Percentiles rank a stretch among this genome's conserved stretches.
Evolutionary conservation across 225 moss, liverwort and hornwort species (phyloP).

Genomic region (Straminergon stramineum): DNA sequence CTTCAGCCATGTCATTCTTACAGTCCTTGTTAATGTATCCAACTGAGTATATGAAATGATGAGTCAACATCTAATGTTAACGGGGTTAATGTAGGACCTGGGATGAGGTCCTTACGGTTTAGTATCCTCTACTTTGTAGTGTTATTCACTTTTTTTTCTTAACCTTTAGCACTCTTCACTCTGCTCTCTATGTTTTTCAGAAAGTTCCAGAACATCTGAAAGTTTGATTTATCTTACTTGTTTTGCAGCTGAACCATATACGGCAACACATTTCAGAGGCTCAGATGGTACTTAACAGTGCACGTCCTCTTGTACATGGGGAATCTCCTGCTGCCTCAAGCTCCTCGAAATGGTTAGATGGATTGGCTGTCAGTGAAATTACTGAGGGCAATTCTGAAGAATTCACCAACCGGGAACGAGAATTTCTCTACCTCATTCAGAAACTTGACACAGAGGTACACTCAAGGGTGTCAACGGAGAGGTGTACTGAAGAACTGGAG

Average conservation of each 20-base stretch:
- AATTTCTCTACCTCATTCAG: constrained; percentile 9
- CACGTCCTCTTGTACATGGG: constrained; percentile 14
- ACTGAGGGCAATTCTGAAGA: constrained; percentile 6
- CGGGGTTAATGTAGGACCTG: neutral
- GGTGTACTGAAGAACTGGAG: constrained; percentile 28
- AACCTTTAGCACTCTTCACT: neutral
- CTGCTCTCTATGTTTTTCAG: neutral
- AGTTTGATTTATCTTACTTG: neutral
- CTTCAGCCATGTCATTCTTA: neutral
- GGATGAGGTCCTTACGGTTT: neutral
- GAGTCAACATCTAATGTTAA: neutral
- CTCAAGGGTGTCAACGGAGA: constrained; percentile 14
- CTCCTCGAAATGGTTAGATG: neutral
- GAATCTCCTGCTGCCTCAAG: neutral
- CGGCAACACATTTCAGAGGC: constrained; percentile 32
- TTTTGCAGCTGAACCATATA: constrained; percentile 38
- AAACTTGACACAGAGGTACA: constrained; percentile 44
- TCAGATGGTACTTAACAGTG: constrained; percentile 27
- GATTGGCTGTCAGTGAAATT: neutral
- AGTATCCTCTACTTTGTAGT: neutral
- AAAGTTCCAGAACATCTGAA: neutral
- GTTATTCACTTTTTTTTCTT: neutral
- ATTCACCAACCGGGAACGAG: neutral
- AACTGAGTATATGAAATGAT: neutral
- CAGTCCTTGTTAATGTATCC: neutral